Evolutionary conservation across 495 filamentous ascomycete species (phyloP), one percentile per base, ranked within the genome.

Genomic region (Penicillium bialowiezense): DNA sequence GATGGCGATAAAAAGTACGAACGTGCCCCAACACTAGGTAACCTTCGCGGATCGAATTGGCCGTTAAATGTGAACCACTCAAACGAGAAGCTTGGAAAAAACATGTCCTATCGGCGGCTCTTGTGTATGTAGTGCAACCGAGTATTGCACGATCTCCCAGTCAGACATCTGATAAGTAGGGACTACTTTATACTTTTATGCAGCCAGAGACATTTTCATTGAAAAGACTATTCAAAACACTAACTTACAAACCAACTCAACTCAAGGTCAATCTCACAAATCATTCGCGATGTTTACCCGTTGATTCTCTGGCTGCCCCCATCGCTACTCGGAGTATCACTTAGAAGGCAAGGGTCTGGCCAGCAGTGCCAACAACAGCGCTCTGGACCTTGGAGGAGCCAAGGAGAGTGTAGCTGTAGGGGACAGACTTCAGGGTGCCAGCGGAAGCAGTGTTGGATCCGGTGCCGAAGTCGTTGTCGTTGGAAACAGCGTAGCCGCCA

Each of bases 401-500:
- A 14, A 83, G 56, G 6, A 78, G 62, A 0, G 45, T 58, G 52
- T 82, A 84, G 7, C 55, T 54, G 52, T 85, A 86, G 0, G 75
- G 76, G 12, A 83, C 68, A 14, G 52, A 65, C 0, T 61, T 71
- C 18, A 83, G 59, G 0, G 69, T 79, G 2, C 81, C 82, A 5
- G 49, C 52, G 0, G 64, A 61, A 0, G 77, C 81, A 13, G 59
- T 56, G 56, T 83, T 79, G 19, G 47, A 37, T 2, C 63, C 74
- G 33, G 57, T 67, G 12, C 79, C 80, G 40, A 85, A 77, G 61
- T 82, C 75, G 44, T 80, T 84, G 48, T 80, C 79, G 5, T 54
- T 65, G 9, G 71, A 69, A 21, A 82, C 71, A 12, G 74, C 74
- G 56, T 73, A 73, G 5, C 77, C 74, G n/a, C 63, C 74, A 46